These are phyloP conservation scores for Nematodospora anomalae DNA, from an alignment of 1,139 yeast genomes.

Conservation along the genomic window DNA sequence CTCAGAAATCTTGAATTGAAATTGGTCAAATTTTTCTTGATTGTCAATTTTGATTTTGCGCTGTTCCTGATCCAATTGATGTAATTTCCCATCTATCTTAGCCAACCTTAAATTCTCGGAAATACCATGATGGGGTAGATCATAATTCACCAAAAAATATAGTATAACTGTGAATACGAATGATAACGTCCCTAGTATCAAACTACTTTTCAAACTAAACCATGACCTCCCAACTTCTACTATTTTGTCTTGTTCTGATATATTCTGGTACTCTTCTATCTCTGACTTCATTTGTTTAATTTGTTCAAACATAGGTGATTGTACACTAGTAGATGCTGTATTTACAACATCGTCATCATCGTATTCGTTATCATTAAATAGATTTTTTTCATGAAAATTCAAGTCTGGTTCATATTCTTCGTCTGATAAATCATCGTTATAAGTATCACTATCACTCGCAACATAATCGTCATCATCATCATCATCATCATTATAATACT, in stretches of 20 bases:
- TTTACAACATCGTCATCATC: conserved; percentile 1
- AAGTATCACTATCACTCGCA: conserved; percentile 13
- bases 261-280: neutral
- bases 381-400: conserved; percentile 2
- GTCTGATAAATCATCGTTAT: conserved; percentile 4
- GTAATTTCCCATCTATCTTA: conserved; percentile 6
- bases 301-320: conserved; percentile 6
- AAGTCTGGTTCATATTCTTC: conserved; percentile 3
- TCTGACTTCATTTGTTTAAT: conserved; percentile 2
- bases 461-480: conserved; percentile 10
- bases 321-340: conserved; percentile 2
- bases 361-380: conserved; percentile 5
- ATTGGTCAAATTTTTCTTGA: conserved; percentile 1
- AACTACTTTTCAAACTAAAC: neutral
- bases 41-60: neutral
- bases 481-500: conserved; percentile 12
- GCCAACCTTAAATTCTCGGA: conserved; percentile 1
- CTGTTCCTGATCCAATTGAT: conserved; percentile 7
- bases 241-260: neutral
- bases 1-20: conserved; percentile 5
- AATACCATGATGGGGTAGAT: neutral
- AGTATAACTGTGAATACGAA: conserved; percentile 2
- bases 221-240: neutral
- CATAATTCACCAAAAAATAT: neutral
- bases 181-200: neutral